Conservation (phyloP, 2,329 filamentous ascomycete species). For the Apiospora koreana region DNA sequence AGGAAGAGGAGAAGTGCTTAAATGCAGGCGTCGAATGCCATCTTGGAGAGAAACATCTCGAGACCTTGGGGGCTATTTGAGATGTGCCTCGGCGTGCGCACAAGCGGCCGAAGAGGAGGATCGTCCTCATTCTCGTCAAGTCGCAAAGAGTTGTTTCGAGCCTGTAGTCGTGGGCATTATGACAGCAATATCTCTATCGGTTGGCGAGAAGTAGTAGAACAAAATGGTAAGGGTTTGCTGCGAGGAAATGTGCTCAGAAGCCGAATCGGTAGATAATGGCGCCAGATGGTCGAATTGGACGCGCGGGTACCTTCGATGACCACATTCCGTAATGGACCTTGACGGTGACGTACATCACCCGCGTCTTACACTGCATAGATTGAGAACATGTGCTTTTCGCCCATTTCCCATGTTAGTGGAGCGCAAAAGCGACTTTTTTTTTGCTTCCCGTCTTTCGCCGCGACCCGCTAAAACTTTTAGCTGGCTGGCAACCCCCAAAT, state of each 20-base stretch:
- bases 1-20: neutral
- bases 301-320: neutral
- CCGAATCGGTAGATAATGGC: neutral
- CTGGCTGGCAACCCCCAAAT: neutral
- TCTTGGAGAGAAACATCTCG: conserved; percentile 10
- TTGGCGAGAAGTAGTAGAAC: neutral
- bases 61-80: neutral
- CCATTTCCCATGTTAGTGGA: neutral
- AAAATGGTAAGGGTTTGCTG: neutral
- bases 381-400: conserved; percentile 1
- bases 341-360: conserved; percentile 4
- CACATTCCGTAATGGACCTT: conserved; percentile 3
- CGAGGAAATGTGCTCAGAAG: neutral
- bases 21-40: conserved; percentile 21
- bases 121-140: conserved; percentile 46
- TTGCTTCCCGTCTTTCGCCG: conserved; percentile 10
- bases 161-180: conserved; percentile 14
- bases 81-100: conserved; percentile 39
- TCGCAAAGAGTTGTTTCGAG: neutral
- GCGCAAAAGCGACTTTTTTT: neutral
- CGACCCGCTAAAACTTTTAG: conserved; percentile 11
- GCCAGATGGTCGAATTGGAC: neutral
- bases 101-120: conserved; percentile 44
- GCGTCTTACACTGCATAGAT: neutral
- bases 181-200: neutral